Base-by-base conservation (phyloP, 2,329 filamentous ascomycete species). In the Cryphonectria carpinicola region DNA sequence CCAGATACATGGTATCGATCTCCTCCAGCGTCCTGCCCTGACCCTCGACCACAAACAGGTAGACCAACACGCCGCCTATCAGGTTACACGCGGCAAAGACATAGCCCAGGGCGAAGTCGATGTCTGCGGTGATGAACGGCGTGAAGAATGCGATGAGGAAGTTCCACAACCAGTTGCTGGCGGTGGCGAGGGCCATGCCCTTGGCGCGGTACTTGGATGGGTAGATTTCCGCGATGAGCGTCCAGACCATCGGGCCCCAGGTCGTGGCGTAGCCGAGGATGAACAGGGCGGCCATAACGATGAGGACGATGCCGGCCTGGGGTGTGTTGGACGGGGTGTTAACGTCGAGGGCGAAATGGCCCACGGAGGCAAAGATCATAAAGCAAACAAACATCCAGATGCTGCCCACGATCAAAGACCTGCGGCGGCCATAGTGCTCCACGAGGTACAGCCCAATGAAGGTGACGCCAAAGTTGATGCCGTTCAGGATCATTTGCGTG, bases 91-190 rank as follows among this genome's bases (percentile, higher is more conserved):
- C 90, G 0, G 91, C 92, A 79, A 94, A 94, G 41, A 95, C 89
- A 73, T 93, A 93, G 2, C 92, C 92, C 76, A 93, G 93, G 1
- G 85, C 85, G 80, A 91, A 94, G 74, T 91, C 87, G 68, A 94
- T 94, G 4, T 87, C 87, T 0, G 84, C 82, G 0, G 90, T 92
- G 77, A 95, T 94, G 80, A 94, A 94, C 0, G 92, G 91, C 0
- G 93, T 94, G 83, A 94, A 93, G 83, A 95, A 95, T 0, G 88
- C 88, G 72, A 90, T 86, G 74, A 93, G 84, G 80, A 94, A 94
- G 79, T 93, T 93, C 89, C 90, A 93, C 43, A 85, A 82, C 89
- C 89, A 91, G 79, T 91, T 91, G 74, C 84, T 86, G 0, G 87
- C 85, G 0, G 89, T 91, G 0, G 87, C 84, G 1, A 90, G 78